These are phyloP conservation scores for Claviceps sp. DNA, from an alignment of 2,329 filamentous ascomycete species.

Conservation along the genomic window DNA sequence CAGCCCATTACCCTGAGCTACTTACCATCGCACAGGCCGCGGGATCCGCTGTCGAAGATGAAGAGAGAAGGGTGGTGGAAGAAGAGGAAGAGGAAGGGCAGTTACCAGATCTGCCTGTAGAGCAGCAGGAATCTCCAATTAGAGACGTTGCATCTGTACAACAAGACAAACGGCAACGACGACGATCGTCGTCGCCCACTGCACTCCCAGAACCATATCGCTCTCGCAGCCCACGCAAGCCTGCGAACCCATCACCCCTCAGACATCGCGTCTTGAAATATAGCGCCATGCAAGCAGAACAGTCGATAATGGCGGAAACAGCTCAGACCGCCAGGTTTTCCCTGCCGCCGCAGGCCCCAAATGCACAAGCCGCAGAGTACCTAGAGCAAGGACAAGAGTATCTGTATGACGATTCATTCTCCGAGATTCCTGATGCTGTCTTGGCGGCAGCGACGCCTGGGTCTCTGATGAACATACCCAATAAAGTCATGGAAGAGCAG, in stretches of 20 bases:
- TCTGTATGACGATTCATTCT: slow-evolving; percentile 42
- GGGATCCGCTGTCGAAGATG: not conserved
- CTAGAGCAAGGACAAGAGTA: slow-evolving; percentile 18
- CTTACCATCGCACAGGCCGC: slow-evolving; percentile 1
- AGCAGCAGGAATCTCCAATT: slow-evolving; percentile 8
- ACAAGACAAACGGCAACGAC: not conserved
- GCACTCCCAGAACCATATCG: slow-evolving; percentile 15
- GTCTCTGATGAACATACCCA: slow-evolving; percentile 3
- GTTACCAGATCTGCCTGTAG: slow-evolving; percentile 3
- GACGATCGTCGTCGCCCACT: slow-evolving; percentile 10
- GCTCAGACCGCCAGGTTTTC: not conserved
- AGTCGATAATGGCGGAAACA: slow-evolving; percentile 2
- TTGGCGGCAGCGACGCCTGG: slow-evolving; percentile 35
- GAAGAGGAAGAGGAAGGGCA: not conserved
- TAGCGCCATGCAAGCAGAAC: slow-evolving; percentile 13
- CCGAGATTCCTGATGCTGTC: slow-evolving; percentile 38
- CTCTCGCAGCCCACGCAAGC: slow-evolving; percentile 23
- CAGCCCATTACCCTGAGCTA: slow-evolving; percentile 2
- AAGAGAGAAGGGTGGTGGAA: not conserved
- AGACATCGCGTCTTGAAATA: slow-evolving; percentile 21
- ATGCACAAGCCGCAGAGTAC: slow-evolving; percentile 4
- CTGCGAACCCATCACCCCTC: slow-evolving; percentile 16
- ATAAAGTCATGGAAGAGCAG: slow-evolving; percentile 6
- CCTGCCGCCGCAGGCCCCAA: slow-evolving; percentile 3
- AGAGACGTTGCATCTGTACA: not conserved